Evolutionary conservation across 495 filamentous ascomycete genomes (phyloP).

Genomic region (Xylaria venustula): DNA sequence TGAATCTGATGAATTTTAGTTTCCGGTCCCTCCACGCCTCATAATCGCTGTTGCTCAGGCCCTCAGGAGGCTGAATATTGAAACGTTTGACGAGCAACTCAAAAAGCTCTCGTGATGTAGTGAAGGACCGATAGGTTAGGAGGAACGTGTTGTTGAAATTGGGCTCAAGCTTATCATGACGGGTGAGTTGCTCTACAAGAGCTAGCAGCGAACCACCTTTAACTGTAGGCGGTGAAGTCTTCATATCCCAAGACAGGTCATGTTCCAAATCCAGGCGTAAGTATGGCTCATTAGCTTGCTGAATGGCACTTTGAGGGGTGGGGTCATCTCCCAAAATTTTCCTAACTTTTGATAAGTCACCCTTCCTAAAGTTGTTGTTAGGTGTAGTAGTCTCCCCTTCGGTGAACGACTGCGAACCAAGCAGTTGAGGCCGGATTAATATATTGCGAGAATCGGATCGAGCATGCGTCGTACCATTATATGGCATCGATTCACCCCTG

Average conservation of each 20-base stretch:
- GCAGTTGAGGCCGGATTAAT: slow-evolving; percentile 34
- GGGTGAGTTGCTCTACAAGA: slow-evolving; percentile 92
- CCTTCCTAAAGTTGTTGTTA: slow-evolving; percentile 57
- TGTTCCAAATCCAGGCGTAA: slow-evolving; percentile 85
- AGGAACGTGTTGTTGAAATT: slow-evolving; percentile 97
- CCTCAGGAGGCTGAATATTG: slow-evolving; percentile 88
- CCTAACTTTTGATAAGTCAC: slow-evolving; percentile 77
- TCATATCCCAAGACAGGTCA: slow-evolving; percentile 86
- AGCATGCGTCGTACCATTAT: slow-evolving; percentile 35
- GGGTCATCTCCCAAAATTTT: slow-evolving; percentile 85
- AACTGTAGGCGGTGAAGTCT: slow-evolving; percentile 65
- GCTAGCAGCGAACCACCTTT: slow-evolving; percentile 87
- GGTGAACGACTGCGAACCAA: slow-evolving; percentile 64
- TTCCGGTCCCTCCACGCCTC: slow-evolving; percentile 90
- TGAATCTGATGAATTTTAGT: slow-evolving; percentile 91
- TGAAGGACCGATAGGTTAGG: slow-evolving; percentile 94
- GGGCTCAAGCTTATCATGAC: slow-evolving; percentile 94
- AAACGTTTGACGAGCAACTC: slow-evolving; percentile 89
- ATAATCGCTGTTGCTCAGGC: slow-evolving; percentile 70
- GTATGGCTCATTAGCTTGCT: slow-evolving; percentile 73
- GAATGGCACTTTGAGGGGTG: slow-evolving; percentile 53
- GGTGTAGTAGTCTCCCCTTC: slow-evolving; percentile 58
- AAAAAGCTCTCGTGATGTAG: slow-evolving; percentile 83
- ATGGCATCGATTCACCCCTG: slow-evolving; percentile 45
- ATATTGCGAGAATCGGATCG: slow-evolving; percentile 46